phyloP scores from a whole-genome alignment of 192 early-diverging fungal species.

The Martensiomyces pterosporus region DNA sequence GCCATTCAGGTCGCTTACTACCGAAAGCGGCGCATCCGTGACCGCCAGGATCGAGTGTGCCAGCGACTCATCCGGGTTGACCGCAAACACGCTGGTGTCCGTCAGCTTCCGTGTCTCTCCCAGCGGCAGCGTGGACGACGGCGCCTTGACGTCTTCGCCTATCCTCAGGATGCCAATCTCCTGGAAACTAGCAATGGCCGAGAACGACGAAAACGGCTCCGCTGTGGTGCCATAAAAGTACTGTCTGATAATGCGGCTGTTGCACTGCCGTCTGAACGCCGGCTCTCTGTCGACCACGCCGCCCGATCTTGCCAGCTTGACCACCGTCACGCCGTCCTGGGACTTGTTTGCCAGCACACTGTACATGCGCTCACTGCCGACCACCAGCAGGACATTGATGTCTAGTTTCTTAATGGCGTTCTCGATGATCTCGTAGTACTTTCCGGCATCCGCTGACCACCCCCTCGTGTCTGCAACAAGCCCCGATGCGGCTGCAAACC shows the following conservation, averaged over 20 bases:
- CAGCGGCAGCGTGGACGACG: constrained; percentile 86
- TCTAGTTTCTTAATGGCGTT: constrained; percentile 66
- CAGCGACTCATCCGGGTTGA: constrained; percentile 76
- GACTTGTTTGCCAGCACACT: constrained; percentile 68
- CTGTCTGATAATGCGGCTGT: constrained; percentile 73
- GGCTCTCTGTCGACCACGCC: constrained; percentile 89
- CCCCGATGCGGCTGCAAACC: constrained; percentile 59
- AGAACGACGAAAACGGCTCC: constrained; percentile 77
- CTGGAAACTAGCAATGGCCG: constrained; percentile 69
- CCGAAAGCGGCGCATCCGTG: constrained; percentile 56
- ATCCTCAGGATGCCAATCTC: constrained; percentile 77
- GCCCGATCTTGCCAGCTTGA: constrained; percentile 90
- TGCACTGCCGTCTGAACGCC: constrained; percentile 60
- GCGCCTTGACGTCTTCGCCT: constrained; percentile 64
- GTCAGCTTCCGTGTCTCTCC: constrained; percentile 75
- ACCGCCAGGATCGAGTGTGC: constrained; percentile 85
- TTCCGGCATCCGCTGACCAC: constrained; percentile 66
- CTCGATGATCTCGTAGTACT: constrained; percentile 71
- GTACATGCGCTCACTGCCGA: constrained; percentile 93
- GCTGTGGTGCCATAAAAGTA: constrained; percentile 92
- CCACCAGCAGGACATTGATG: constrained; percentile 81
- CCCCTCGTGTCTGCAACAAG: constrained; percentile 84
- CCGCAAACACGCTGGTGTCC: constrained; percentile 74
- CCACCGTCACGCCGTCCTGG: constrained; percentile 58
- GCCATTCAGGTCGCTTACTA: constrained; percentile 51